phyloP scores from a whole-genome alignment of 2,329 filamentous ascomycete genomes.

The Stemphylium beticola region DNA sequence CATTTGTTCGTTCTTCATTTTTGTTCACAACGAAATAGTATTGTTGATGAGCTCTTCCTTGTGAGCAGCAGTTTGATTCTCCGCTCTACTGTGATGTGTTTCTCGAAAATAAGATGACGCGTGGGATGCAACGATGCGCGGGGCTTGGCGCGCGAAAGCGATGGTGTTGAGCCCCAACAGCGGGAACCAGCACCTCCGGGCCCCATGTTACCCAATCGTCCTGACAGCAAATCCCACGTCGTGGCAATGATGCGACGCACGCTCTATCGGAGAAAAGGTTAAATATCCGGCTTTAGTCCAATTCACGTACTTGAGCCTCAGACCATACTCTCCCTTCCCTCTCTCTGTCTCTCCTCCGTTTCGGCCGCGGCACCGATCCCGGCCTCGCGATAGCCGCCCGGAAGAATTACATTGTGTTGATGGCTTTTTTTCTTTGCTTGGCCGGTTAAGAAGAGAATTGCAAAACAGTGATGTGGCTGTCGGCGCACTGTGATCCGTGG shows the following conservation, averaged over 20 bases:
- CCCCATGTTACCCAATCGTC: slow-evolving; percentile 14
- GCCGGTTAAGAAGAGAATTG: slow-evolving; percentile 6
- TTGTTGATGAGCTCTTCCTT: no score
- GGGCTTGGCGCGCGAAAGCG: slow-evolving; percentile 3
- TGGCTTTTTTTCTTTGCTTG: neutral
- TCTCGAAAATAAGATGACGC: no score
- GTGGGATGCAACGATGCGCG: neutral
- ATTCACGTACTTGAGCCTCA: slow-evolving; percentile 25
- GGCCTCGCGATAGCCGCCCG: slow-evolving; percentile 26
- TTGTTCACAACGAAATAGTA: no score
- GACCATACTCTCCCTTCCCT: neutral
- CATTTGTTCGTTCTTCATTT: no score
- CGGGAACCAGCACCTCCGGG: neutral
- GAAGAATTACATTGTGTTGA: slow-evolving; percentile 27
- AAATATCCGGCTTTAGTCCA: slow-evolving; percentile 25
- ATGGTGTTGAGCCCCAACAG: slow-evolving; percentile 1
- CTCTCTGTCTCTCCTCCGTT: slow-evolving; percentile 15
- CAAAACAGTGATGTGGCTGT: neutral
- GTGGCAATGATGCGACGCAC: neutral
- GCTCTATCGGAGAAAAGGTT: slow-evolving; percentile 26
- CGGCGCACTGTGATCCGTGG: slow-evolving; percentile 9
- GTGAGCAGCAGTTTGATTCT: no score
- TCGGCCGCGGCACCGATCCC: slow-evolving; percentile 36
- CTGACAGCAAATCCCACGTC: slow-evolving; percentile 13
- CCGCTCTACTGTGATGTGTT: no score